A percentile compares a stretch with the other conserved stretches of the same genome.
Evolutionary conservation across 345 rosid genomes (phyloP).

Genomic region (Lagerstroemia speciosa): DNA sequence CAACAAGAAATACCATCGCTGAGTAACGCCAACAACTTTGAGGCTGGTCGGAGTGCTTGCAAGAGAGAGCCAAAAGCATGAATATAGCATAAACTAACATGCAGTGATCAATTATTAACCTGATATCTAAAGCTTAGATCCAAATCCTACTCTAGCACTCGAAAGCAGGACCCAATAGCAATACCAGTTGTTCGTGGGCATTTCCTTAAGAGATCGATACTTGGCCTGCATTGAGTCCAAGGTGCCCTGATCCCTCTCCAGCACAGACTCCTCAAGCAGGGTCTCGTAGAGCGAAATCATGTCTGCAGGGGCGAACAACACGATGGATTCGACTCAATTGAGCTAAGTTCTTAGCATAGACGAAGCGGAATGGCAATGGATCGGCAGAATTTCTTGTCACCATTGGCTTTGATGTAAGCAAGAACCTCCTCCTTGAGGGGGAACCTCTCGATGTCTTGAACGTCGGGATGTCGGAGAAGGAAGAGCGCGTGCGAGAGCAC

Average conservation of each 20-base stretch:
- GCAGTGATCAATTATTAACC: neutral
- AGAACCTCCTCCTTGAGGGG: constrained; percentile 80
- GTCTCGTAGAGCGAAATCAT: constrained; percentile 83
- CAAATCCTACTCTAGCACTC: neutral
- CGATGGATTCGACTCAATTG: neutral
- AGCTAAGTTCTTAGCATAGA: neutral
- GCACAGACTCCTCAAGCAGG: constrained; percentile 54
- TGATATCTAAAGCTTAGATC: neutral
- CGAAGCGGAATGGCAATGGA: constrained; percentile 3
- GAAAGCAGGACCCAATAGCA: no score
- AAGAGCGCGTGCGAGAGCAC: constrained; percentile 69
- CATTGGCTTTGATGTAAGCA: constrained; percentile 53
- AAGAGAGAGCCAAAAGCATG: neutral
- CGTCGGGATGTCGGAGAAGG: constrained; percentile 70
- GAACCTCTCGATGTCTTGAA: constrained; percentile 85
- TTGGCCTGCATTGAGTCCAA: constrained; percentile 56
- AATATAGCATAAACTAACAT: neutral
- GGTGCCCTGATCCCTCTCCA: constrained; percentile 61
- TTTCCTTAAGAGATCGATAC: constrained; percentile 29
- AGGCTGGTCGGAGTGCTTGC: neutral
- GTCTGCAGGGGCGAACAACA: constrained; percentile 26
- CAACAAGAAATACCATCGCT: neutral
- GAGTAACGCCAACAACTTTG: neutral
- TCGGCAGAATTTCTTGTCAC: constrained; percentile 19
- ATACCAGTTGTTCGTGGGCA: neutral